A percentile compares a stretch with the other conserved stretches of the same genome.
Conservation (phyloP, 129 eudicot genomes). For the Cynara cardunculus region DNA sequence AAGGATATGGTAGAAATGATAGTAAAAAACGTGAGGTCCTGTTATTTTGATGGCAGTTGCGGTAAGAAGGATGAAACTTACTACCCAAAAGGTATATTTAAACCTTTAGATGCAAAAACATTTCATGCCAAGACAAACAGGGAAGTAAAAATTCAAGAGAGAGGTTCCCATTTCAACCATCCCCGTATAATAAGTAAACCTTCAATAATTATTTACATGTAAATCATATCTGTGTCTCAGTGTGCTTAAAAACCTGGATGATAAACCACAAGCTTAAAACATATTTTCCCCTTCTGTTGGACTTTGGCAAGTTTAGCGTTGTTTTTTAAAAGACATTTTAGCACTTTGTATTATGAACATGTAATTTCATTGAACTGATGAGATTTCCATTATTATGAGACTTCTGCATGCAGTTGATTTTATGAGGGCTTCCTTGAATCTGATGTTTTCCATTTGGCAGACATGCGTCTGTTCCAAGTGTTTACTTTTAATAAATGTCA, state of each 20-base stretch:
- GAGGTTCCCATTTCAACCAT: conserved; percentile 1
- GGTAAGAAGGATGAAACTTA: neutral
- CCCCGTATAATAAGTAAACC: neutral
- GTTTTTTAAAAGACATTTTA: neutral
- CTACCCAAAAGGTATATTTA: neutral
- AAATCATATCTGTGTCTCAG: neutral
- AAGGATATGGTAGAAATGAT: neutral
- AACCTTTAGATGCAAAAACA: neutral
- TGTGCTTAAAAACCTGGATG: neutral
- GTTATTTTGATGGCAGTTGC: neutral
- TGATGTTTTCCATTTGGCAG: neutral
- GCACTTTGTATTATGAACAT: neutral
- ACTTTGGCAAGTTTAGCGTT: neutral
- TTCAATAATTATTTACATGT: neutral
- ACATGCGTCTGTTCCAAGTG: neutral
- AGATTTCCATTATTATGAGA: neutral
- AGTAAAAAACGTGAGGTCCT: neutral
- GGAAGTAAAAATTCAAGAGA: neutral
- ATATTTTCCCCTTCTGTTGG: neutral
- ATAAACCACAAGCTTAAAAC: neutral
- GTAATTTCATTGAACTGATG: neutral
- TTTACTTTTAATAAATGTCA: neutral
- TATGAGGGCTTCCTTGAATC: neutral
- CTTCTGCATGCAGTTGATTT: neutral
- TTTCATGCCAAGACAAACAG: neutral